phyloP scores from a whole-genome alignment of 2,329 filamentous ascomycete species.

The Phialemonium atrogriseum region DNA sequence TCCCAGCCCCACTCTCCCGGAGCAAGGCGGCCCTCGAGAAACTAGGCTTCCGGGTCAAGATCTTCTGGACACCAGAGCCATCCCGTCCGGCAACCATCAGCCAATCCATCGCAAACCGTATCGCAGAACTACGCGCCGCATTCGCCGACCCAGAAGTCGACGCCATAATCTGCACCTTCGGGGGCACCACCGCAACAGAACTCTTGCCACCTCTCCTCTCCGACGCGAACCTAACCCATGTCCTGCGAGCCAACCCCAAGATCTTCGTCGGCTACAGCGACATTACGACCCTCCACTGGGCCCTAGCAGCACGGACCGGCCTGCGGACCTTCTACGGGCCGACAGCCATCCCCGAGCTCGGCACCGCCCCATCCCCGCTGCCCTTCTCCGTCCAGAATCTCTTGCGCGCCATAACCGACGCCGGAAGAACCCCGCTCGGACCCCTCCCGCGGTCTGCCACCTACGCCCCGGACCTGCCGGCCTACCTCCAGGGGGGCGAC shows the following conservation, averaged over 20 bases:
- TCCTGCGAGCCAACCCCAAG: constrained; percentile 28
- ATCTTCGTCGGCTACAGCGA: constrained; percentile 33
- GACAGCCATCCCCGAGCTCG: constrained; percentile 28
- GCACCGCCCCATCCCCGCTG: constrained; percentile 19
- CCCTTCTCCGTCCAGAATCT: constrained; percentile 22
- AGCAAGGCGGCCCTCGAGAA: constrained; percentile 19
- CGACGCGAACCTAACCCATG: constrained; percentile 24
- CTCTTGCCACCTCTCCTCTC: constrained; percentile 27
- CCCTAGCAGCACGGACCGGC: constrained; percentile 25
- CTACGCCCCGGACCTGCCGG: constrained; percentile 19
- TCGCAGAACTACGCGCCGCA: constrained; percentile 27
- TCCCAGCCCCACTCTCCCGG: constrained; percentile 20
- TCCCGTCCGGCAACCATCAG: constrained; percentile 21
- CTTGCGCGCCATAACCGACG: constrained; percentile 20
- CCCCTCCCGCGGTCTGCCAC: constrained; percentile 20
- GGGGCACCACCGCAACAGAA: constrained; percentile 29
- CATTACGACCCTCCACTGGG: constrained; percentile 34
- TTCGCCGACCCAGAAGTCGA: constrained; percentile 25
- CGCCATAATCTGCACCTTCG: constrained; percentile 30
- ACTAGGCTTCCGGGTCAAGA: constrained; percentile 25
- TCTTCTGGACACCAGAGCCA: constrained; percentile 23
- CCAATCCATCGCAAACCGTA: constrained; percentile 24
- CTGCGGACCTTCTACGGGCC: constrained; percentile 36
- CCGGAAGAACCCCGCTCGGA: constrained; percentile 19
- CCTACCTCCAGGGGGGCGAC: constrained; percentile 14